Conservation (phyloP, 2,329 filamentous ascomycete species). For the Nannizzia gypsea region DNA sequence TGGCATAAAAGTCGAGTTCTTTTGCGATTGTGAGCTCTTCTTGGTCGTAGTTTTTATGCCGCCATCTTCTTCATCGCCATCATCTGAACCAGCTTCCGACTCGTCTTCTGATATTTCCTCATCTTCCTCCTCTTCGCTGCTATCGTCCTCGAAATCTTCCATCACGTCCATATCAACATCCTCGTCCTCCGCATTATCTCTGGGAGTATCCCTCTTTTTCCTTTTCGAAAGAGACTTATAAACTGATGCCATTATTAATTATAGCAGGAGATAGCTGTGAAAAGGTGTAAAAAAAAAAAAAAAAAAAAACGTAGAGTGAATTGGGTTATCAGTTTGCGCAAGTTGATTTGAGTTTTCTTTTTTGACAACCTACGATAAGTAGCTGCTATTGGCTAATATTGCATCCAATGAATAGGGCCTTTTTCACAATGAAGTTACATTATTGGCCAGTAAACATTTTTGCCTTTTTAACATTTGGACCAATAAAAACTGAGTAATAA, state of each 20-base stretch:
- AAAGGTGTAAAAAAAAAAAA: no score
- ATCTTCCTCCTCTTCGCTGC: slow-evolving; percentile 47
- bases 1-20: slow-evolving; percentile 22
- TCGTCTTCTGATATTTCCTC: slow-evolving; percentile 35
- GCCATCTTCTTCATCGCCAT: slow-evolving; percentile 13
- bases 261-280: not conserved
- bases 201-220: slow-evolving; percentile 1
- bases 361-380: no score
- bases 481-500: no score
- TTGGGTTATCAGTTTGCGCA: not conserved
- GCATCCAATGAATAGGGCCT: no score
- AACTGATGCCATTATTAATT: slow-evolving; percentile 40
- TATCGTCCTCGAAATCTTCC: slow-evolving; percentile 16
- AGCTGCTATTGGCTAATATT: no score
- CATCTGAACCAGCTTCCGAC: slow-evolving; percentile 15
- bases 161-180: slow-evolving; percentile 13
- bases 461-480: no score
- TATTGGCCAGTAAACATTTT: no score
- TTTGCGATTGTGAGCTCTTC: slow-evolving; percentile 13
- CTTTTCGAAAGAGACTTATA: slow-evolving; percentile 43
- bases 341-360: not conserved
- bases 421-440: no score
- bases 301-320: no score
- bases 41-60: slow-evolving; percentile 17
- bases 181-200: slow-evolving; percentile 8